These are phyloP conservation scores for Pseudonitzschia pungens DNA, from an alignment of 108 stramenopile genomes.

Conservation along the genomic window DNA sequence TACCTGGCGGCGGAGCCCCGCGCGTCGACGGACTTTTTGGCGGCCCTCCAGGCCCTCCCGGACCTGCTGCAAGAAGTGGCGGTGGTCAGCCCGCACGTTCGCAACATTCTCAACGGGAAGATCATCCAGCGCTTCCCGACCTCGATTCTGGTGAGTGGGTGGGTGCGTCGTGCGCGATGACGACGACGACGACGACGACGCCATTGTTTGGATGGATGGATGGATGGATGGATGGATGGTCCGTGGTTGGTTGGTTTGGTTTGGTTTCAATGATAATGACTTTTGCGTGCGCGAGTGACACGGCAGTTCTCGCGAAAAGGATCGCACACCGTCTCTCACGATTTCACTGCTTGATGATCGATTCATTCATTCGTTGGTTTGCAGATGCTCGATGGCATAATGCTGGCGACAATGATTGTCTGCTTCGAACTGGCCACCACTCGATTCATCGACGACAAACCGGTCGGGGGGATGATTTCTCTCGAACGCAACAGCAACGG, in stretches of 20 bases:
- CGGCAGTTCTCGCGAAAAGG: too few relatives aligned
- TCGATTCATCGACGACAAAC: conserved; percentile 58
- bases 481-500: conserved; percentile 25
- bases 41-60: conserved; percentile 75
- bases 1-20: conserved; percentile 65
- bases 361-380: too few relatives aligned
- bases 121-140: conserved; percentile 83
- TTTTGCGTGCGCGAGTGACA: too few relatives aligned
- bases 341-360: background rate
- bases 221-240: too few relatives aligned
- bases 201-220: too few relatives aligned
- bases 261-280: too few relatives aligned
- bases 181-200: too few relatives aligned
- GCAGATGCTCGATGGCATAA: conserved; percentile 64
- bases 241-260: too few relatives aligned
- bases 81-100: conserved; percentile 75
- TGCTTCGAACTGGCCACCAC: conserved; percentile 70
- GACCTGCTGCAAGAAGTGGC: conserved; percentile 82
- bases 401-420: conserved; percentile 65
- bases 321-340: background rate
- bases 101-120: conserved; percentile 74
- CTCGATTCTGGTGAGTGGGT: conserved; percentile 42
- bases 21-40: conserved; percentile 73
- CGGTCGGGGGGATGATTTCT: conserved; percentile 15
- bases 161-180: too few relatives aligned